A percentile compares a stretch with the other conserved stretches of the same genome.
Evolutionary conservation across 306 rosid genomes (phyloP).

Genomic region (Begonia loranthoides): DNA sequence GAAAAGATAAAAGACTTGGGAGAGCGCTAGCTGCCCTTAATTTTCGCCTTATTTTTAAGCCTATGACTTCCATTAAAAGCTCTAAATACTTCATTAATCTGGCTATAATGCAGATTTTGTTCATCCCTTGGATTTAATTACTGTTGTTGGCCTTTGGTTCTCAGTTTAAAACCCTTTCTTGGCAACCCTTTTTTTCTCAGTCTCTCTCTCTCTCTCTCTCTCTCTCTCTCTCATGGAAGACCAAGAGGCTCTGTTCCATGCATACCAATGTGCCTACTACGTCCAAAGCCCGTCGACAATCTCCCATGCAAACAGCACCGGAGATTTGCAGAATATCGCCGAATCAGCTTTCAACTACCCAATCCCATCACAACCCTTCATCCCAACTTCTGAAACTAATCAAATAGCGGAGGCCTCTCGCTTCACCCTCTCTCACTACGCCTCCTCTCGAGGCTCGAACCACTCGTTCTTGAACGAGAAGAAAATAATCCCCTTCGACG

Average conservation of each 20-base stretch:
- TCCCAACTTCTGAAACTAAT: slow-evolving; percentile 11
- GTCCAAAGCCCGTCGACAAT: slow-evolving; percentile 82
- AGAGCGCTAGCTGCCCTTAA: slow-evolving; percentile 22
- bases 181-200: slow-evolving; percentile 3
- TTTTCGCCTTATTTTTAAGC: slow-evolving; percentile 19
- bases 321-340: slow-evolving; percentile 18
- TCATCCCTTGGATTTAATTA: not conserved
- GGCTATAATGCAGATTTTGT: not conserved
- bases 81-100: not conserved
- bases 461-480: slow-evolving; percentile 48
- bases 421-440: slow-evolving; percentile 39
- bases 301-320: slow-evolving; percentile 53
- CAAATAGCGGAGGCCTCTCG: slow-evolving; percentile 22
- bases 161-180: slow-evolving; percentile 25
- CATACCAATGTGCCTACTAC: slow-evolving; percentile 56
- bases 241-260: slow-evolving; percentile 34
- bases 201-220: slow-evolving; percentile 8
- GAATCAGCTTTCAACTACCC: slow-evolving; percentile 46
- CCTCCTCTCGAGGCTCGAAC: slow-evolving; percentile 58
- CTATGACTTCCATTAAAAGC: too few relatives aligned
- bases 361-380: slow-evolving; percentile 16
- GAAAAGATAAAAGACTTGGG: slow-evolving; percentile 28
- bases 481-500: slow-evolving; percentile 47
- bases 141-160: slow-evolving; percentile 6
- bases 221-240: slow-evolving; percentile 37